Conservation (phyloP, 2,329 filamentous ascomycete species). For the Ceratocystis variospora region DNA sequence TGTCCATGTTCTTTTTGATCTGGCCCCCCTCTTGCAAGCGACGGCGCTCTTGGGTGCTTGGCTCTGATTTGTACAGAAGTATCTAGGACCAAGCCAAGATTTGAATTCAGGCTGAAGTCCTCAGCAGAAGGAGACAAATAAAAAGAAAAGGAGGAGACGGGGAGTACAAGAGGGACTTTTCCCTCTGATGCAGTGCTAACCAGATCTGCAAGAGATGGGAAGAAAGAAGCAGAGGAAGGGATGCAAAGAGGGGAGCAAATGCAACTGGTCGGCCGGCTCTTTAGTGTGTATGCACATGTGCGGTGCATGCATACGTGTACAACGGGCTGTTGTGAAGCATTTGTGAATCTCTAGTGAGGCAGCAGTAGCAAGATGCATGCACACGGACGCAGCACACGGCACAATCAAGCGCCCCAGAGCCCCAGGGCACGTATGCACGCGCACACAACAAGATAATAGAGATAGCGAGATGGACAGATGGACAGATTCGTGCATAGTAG, state of each 20-base stretch:
- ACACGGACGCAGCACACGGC: neutral
- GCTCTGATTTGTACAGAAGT: neutral
- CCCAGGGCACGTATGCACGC: neutral
- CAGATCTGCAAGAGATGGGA: neutral
- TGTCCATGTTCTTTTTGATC: neutral
- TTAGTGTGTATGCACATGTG: neutral
- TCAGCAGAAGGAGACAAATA: neutral
- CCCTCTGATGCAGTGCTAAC: neutral
- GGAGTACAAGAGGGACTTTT: slow-evolving; percentile 1
- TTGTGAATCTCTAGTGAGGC: slow-evolving; percentile 2
- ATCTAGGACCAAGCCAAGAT: neutral
- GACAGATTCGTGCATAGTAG: neutral
- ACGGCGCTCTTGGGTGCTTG: neutral
- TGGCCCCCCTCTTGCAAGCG: neutral
- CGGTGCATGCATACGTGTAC: neutral
- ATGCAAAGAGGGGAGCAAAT: neutral
- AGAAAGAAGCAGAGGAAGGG: neutral
- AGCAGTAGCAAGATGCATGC: neutral
- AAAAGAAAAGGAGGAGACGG: neutral
- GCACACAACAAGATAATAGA: neutral
- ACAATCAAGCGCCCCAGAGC: neutral
- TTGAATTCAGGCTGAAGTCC: slow-evolving; percentile 1
- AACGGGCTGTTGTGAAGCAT: neutral
- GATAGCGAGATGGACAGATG: neutral
- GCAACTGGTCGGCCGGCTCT: neutral